Evolutionary conservation across 306 rosid genomes (phyloP), one percentile per base, ranked within the genome.

Genomic region (Vicia villosa): DNA sequence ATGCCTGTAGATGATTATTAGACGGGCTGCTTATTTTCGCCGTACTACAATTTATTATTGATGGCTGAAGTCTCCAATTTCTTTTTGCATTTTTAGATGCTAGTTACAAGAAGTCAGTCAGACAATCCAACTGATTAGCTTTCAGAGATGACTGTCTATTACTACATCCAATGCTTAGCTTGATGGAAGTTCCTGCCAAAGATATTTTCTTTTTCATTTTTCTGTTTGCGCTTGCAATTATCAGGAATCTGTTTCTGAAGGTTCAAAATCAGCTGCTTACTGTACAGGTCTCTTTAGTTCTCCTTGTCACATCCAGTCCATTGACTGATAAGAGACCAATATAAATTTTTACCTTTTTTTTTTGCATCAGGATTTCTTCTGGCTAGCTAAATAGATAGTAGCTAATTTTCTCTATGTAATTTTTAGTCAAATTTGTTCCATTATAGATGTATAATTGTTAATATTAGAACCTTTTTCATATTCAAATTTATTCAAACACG

Each of bases 281-380:
- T 84, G 91, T 84, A 85, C 80, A 87, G 89, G 67, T 68, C 79
- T 65, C 56, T 72, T 59, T 43, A 70, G 60, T 46, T 46, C 76
- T 46, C 76, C 46, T 34, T 62, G 50, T 68, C 12, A 63, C 60
- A 60, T 64, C 41, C 68, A 38, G 63, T 74, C 64, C 74, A 20
- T 61, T 68, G 54, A 57, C 68, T 73, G 81, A 65, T 56, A 65
- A 42, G 66, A 66, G 16, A 61, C 73, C 41, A 42, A 46, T 77
- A 77, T 77, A 81, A 14, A 26, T 77, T 73, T 60, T 69, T 54
- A 37, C 22, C 50, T 24, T 40, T 55, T 19, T 81, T 72, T 73
- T 80, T 55, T 69, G 67, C 36, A 45, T 66, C 73, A 24, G 50
- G 38, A 64, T 52, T 51, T 30, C 26, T 67, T 78, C 19, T 83